Evolutionary conservation across 306 rosid species (phyloP), one percentile per base, ranked within the genome.

Genomic region (Prunus armeniaca): DNA sequence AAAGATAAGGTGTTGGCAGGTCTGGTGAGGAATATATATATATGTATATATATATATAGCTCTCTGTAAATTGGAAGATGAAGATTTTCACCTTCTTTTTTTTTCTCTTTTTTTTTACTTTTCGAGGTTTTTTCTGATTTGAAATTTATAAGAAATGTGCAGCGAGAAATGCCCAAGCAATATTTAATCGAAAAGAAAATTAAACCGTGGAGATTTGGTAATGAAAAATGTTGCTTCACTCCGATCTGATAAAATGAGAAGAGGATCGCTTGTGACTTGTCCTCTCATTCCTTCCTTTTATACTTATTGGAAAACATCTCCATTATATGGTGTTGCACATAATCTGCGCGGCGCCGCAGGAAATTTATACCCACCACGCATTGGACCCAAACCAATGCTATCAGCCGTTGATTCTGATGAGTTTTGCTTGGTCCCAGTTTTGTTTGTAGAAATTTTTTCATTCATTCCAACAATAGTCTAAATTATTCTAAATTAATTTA

Each of bases 1-100:
- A 89, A 82, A 79, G 84, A 84, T 89, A 84, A 88, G 83, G 84
- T 83, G 79, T 71, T 79, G 81, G 76, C 78, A 65, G 78, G 76
- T 77, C 73, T 83, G 80, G 80, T 81, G 84, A 86, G 87, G 83
- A 91, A 86, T 90, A 82, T 88, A 90, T 91, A 86, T 90, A 82
- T 87, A 86, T 90, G 81, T 88, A 32, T 34, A 34, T 5, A 32
- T 34, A 34, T 34, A 89, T 38, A 38, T 38, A 74, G 75, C 71
- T 62, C 88, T 68, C 82, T 81, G 88, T 65, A 82, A 88, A 79
- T 46, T 83, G 83, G 86, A 86, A 78, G 87, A 76, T 24, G 88
- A 80, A 80, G 80, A 69, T 72, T 79, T 87, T 79, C 63, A 41
- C 43, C 64, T 51, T 45, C 77, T 76, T 28, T 13, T 24, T 68